Base-by-base conservation (phyloP, 768 basidiomycete genomes). In the Kwoniella dejecticola region DNA sequence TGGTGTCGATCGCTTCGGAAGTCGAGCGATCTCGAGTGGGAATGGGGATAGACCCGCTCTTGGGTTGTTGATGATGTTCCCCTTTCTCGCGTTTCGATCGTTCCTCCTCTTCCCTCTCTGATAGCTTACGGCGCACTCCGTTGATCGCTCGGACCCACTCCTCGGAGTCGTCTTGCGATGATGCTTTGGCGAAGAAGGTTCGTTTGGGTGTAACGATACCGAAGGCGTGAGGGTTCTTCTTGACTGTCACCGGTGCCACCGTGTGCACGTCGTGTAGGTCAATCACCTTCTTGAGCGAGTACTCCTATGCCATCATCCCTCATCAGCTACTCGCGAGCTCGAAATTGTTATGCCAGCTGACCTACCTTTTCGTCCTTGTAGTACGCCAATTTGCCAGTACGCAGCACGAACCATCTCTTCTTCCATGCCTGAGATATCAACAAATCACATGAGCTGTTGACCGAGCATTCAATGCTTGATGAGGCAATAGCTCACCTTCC, bases 371-470 rank as follows among this genome's bases (percentile, higher is more conserved):
- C 87, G 48, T 85, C 91, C 82, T 98, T 97, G 85, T 98, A 98
- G 80, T 95, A 97, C 3, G 92, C 92, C 50, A 99, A 81, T 79
- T 96, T 91, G 2, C 89, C 89, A 0, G 91, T 86, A 17, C 95
- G 86, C 60, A 99, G 81, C 1, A 99, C 96, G 70, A 98, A 98
- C 95, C 95, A 98, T 21, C 94, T 85, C 80, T 93, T 94, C 84
- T 98, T 97, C 96, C 96, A 99, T 1, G 89, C 92, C 93, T 95
- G 74, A n/a, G 15, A 21, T 29, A 53, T 15, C 11, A 17, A 27
- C 57, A 48, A 64, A 60, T 21, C 42, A 63, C 21, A 50, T 50
- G n/a, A 50, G 48, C 48, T 19, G 2, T 12, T n/a, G n/a, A n/a
- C n/a, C n/a, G n/a, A n/a, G n/a, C n/a, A 31, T 17, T 31, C 27